A percentile compares a stretch with the other conserved stretches of the same genome.
These are phyloP conservation scores for Raddia distichophylla DNA, from an alignment of 176 grass and related monocot species.

Conservation along the genomic window DNA sequence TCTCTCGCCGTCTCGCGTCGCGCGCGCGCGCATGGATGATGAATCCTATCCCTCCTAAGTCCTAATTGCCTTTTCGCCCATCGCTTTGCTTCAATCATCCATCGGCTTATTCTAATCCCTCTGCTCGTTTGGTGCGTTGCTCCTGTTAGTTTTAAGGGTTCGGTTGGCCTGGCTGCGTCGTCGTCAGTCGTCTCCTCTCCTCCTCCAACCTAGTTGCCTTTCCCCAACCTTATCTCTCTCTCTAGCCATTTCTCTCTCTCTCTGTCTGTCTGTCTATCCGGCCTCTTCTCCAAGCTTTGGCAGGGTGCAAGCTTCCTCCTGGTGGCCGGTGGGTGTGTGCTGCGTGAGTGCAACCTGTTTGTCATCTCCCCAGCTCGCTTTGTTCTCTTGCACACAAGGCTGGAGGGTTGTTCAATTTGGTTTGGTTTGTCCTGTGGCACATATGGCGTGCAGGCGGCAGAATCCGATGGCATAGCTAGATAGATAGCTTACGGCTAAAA, in stretches of 20 bases:
- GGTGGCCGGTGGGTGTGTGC: background rate
- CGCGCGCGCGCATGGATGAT: too few relatives aligned
- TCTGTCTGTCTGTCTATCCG: constrained; percentile 29
- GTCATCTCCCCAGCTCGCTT: constrained; percentile 42
- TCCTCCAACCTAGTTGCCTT: constrained; percentile 24
- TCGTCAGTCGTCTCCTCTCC: background rate
- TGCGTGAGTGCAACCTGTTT: constrained; percentile 55
- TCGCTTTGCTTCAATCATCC: background rate
- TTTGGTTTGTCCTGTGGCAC: constrained; percentile 31
- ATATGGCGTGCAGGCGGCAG: background rate
- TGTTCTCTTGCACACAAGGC: constrained; percentile 50
- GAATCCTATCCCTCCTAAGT: too few relatives aligned
- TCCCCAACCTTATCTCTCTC: constrained; percentile 27
- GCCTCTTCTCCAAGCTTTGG: constrained; percentile 42
- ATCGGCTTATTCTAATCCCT: constrained; percentile 23
- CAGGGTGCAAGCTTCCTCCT: constrained; percentile 10
- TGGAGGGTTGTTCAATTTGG: background rate
- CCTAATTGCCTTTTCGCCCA: background rate
- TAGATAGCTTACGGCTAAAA: background rate
- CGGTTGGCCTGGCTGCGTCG: constrained; percentile 3
- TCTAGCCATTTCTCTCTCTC: constrained; percentile 30
- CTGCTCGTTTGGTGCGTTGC: constrained; percentile 22
- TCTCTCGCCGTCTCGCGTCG: background rate
- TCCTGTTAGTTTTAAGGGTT: constrained; percentile 40
- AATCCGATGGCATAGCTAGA: background rate